Conservation (phyloP, 768 basidiomycete species). For the Plicaturopsis crispa region DNA sequence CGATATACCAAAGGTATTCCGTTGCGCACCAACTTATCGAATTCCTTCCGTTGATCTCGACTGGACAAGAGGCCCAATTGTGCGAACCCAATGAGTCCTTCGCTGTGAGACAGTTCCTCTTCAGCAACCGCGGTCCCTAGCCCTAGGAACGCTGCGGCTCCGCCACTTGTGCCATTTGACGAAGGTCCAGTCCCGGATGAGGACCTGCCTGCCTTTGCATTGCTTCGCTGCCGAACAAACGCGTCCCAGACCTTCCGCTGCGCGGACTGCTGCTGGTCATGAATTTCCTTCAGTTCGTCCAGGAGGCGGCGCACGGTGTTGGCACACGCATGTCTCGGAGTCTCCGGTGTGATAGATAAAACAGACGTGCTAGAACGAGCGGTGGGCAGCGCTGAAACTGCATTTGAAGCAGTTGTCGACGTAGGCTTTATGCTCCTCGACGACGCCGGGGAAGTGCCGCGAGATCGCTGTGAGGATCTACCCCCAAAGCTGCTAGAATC, state of each 20-base stretch:
- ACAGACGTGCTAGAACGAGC: slow-evolving; percentile 38
- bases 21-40: slow-evolving; percentile 69
- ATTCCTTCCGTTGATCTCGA: slow-evolving; percentile 68
- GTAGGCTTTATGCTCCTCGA: slow-evolving; percentile 41
- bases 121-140: slow-evolving; percentile 53
- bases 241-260: slow-evolving; percentile 82
- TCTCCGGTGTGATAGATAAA: slow-evolving; percentile 50
- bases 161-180: slow-evolving; percentile 21
- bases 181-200: slow-evolving; percentile 10
- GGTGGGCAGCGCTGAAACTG: slow-evolving; percentile 12
- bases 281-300: slow-evolving; percentile 69
- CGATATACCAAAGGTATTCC: slow-evolving; percentile 88
- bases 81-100: slow-evolving; percentile 85
- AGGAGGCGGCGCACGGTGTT: slow-evolving; percentile 71
- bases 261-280: slow-evolving; percentile 67
- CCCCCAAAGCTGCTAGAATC: slow-evolving; percentile 12
- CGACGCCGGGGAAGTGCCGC: slow-evolving; percentile 38
- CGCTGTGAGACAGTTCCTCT: slow-evolving; percentile 74
- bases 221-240: slow-evolving; percentile 68
- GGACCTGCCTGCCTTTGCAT: slow-evolving; percentile 26
- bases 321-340: slow-evolving; percentile 69
- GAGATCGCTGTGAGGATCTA: slow-evolving; percentile 22
- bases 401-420: slow-evolving; percentile 25
- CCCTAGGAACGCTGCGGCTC: slow-evolving; percentile 63
- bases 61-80: slow-evolving; percentile 74